Conservation (phyloP, 1,284 basidiomycete species). For the Fomitopsis betulina region DNA sequence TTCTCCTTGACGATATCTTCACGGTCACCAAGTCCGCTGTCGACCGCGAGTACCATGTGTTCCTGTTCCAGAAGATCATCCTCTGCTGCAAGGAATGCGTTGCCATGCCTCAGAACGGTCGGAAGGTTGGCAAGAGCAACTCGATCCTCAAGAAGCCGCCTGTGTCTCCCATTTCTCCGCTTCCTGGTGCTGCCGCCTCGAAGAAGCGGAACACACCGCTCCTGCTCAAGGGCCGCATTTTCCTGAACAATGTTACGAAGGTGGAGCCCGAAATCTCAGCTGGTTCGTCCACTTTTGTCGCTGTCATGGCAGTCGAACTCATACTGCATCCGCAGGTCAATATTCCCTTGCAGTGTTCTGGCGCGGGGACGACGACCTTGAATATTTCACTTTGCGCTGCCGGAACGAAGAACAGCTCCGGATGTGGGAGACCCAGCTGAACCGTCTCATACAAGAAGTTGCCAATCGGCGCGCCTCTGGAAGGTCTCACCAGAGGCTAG, state of each 20-base stretch:
- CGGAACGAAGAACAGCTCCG: conserved; percentile 90
- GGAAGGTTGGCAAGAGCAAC: conserved; percentile 67
- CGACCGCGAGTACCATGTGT: conserved; percentile 97
- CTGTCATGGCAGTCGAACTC: conserved; percentile 1
- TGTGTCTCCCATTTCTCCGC: conserved; percentile 34
- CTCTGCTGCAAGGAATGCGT: conserved; percentile 92
- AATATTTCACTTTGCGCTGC: conserved; percentile 93
- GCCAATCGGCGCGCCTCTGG: conserved; percentile 61
- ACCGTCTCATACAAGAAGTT: conserved; percentile 77
- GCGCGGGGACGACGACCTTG: conserved; percentile 89
- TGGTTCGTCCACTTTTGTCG: conserved; percentile 41
- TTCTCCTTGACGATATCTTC: conserved; percentile 93
- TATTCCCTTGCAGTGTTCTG: conserved; percentile 87
- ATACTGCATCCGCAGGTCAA: conserved; percentile 28
- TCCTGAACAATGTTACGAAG: conserved; percentile 92
- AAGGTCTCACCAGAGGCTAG: conserved; percentile 41
- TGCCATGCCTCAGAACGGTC: conserved; percentile 44
- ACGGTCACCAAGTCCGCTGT: conserved; percentile 95
- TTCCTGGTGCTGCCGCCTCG: conserved; percentile 43
- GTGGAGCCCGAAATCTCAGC: conserved; percentile 57
- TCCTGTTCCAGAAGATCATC: conserved; percentile 98
- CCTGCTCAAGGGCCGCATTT: conserved; percentile 94
- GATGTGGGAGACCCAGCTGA: conserved; percentile 90
- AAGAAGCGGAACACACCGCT: conserved; percentile 78
- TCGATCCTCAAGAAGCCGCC: conserved; percentile 75